Evolutionary conservation across 345 rosid genomes (phyloP).

Genomic region (Raphanus sativus): DNA sequence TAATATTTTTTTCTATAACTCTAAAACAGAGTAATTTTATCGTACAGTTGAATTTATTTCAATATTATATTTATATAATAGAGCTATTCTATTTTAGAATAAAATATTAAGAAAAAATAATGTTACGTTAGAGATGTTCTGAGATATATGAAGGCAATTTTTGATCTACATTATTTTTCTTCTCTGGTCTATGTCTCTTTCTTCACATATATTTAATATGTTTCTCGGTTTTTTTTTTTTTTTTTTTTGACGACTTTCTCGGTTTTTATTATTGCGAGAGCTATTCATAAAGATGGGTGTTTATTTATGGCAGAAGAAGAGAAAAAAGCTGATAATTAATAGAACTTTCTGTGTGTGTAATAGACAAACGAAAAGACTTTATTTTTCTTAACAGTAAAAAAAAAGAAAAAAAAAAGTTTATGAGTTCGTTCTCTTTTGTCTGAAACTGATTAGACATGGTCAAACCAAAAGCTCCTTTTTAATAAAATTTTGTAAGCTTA

Average conservation of each 20-base stretch:
- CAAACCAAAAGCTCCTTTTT: slow-evolving; percentile 36
- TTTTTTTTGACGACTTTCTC: not conserved
- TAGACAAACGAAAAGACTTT: slow-evolving; percentile 3
- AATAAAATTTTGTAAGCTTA: slow-evolving; percentile 1
- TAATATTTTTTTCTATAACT: too few relatives aligned
- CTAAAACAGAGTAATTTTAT: too few relatives aligned
- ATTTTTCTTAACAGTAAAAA: not conserved
- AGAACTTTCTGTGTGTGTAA: not conserved
- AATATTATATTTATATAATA: too few relatives aligned
- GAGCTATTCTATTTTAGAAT: too few relatives aligned
- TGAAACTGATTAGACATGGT: slow-evolving; percentile 34
- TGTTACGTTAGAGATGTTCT: too few relatives aligned
- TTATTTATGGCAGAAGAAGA: not conserved
- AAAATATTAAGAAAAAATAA: too few relatives aligned
- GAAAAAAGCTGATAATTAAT: slow-evolving; percentile 1
- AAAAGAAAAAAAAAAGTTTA: slow-evolving; percentile 3
- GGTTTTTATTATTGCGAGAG: slow-evolving; percentile 1
- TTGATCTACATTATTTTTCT: not conserved
- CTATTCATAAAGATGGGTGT: not conserved
- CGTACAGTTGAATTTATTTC: too few relatives aligned
- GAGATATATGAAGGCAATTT: not conserved
- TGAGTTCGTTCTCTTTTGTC: slow-evolving; percentile 23
- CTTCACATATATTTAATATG: not conserved
- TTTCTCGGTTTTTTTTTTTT: not conserved
- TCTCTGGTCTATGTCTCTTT: slow-evolving; percentile 12